A percentile compares a stretch with the other conserved stretches of the same genome.
Evolutionary conservation across 371 early-diverging fungal genomes (phyloP).

Genomic region (Mortierella sp.): DNA sequence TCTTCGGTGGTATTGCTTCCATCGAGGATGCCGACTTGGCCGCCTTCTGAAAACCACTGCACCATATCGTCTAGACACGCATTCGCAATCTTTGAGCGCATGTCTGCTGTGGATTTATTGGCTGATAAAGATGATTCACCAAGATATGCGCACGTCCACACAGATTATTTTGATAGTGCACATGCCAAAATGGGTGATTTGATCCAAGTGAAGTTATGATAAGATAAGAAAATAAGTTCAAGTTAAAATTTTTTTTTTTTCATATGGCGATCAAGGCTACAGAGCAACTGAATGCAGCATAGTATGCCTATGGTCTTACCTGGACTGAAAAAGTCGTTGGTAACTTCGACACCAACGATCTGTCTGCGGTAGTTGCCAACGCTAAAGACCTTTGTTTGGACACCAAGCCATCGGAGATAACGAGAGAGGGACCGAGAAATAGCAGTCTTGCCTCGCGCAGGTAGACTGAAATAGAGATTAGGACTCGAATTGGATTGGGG

Average conservation of each 20-base stretch:
- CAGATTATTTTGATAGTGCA: neutral
- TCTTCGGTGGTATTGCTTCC: constrained; percentile 91
- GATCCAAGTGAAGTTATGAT: constrained; percentile 9
- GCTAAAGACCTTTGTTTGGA: constrained; percentile 90
- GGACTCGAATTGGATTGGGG: no score
- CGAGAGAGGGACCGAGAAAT: constrained; percentile 88
- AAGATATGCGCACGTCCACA: neutral
- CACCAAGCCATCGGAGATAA: constrained; percentile 96
- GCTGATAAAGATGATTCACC: constrained; percentile 47
- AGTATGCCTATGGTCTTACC: constrained; percentile 60
- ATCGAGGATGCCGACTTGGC: constrained; percentile 93
- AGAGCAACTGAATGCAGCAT: neutral
- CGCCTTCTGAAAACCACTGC: constrained; percentile 80
- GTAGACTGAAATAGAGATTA: constrained; percentile 61
- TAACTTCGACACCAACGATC: constrained; percentile 72
- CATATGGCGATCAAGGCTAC: neutral
- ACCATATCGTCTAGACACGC: constrained; percentile 89
- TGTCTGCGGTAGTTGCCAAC: constrained; percentile 95
- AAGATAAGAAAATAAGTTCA: constrained; percentile 12
- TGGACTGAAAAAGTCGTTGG: constrained; percentile 90
- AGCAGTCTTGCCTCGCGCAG: constrained; percentile 92
- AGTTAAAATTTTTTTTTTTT: neutral
- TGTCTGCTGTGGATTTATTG: constrained; percentile 70
- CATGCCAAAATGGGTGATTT: constrained; percentile 1
- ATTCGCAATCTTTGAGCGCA: constrained; percentile 72